A percentile compares a stretch with the other conserved stretches of the same genome.
Conservation (phyloP, 2,329 filamentous ascomycete genomes). For the Akanthomyces dipterigenus region DNA sequence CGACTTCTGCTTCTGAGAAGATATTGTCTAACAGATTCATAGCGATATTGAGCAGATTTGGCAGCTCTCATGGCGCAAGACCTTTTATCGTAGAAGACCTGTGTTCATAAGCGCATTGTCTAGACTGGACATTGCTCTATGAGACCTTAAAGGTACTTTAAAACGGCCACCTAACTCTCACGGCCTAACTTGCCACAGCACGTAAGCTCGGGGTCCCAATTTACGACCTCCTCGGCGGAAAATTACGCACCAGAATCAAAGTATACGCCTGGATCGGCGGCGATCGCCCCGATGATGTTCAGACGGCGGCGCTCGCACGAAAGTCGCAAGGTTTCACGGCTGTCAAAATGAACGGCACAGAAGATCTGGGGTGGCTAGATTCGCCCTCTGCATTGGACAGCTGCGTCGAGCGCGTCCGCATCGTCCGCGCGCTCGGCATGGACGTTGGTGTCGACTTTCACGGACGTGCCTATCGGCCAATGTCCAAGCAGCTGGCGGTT, state of each 20-base stretch:
- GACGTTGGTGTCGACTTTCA: conserved; percentile 75
- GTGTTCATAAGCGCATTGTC: conserved; percentile 75
- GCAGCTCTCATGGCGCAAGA: conserved; percentile 64
- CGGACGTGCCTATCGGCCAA: conserved; percentile 69
- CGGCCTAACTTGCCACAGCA: conserved; percentile 22
- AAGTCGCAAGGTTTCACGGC: conserved; percentile 56
- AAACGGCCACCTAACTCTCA: neutral
- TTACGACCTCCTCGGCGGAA: conserved; percentile 68
- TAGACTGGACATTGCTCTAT: conserved; percentile 72
- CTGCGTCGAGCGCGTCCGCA: conserved; percentile 59
- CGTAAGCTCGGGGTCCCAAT: conserved; percentile 55
- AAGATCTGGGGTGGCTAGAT: conserved; percentile 70
- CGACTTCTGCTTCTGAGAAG: no score
- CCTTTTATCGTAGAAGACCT: conserved; percentile 71
- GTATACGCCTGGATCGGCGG: conserved; percentile 78
- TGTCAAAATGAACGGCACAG: conserved; percentile 76
- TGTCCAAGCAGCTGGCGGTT: conserved; percentile 69
- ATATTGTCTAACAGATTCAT: neutral
- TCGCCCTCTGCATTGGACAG: conserved; percentile 57
- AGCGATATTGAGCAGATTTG: conserved; percentile 77
- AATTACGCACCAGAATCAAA: conserved; percentile 60
- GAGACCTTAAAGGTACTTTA: conserved; percentile 60
- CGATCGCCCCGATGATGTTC: conserved; percentile 61
- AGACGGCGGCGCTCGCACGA: conserved; percentile 51
- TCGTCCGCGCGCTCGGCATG: conserved; percentile 62